Percentiles rank a stretch among this genome's conserved stretches.
phyloP scores from a whole-genome alignment of 257 asterid species.

The Solanum bulbocastanum region DNA sequence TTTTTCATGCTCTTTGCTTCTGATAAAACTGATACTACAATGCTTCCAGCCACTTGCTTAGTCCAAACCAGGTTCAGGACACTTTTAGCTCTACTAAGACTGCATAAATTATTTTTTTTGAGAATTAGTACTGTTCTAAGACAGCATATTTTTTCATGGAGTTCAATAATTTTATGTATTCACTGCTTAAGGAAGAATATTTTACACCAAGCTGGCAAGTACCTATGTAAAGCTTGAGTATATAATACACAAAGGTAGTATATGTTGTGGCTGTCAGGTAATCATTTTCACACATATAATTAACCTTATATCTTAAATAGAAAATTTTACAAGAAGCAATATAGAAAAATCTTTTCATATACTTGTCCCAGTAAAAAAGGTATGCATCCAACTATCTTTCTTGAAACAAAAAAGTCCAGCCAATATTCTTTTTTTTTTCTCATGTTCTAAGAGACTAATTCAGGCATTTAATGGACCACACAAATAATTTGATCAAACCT shows the following conservation, averaged over 20 bases:
- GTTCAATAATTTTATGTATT: not conserved
- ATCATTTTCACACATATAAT: not conserved
- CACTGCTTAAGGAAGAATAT: not conserved
- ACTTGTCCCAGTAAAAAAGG: not conserved
- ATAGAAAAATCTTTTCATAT: not conserved
- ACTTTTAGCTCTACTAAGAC: not conserved
- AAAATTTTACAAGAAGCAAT: not conserved
- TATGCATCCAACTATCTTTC: not conserved
- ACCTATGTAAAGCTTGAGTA: not conserved
- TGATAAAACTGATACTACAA: not conserved
- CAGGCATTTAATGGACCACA: not conserved
- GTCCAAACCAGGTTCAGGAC: not conserved
- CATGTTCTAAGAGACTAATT: not conserved
- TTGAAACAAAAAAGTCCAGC: not conserved
- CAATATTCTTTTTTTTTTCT: not conserved
- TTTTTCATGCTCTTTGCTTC: not conserved
- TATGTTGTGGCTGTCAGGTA: not conserved
- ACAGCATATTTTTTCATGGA: not conserved
- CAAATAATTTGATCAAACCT: not conserved
- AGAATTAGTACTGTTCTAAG: no score
- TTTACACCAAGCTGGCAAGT: not conserved
- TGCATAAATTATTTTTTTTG: no score
- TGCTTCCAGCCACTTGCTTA: not conserved
- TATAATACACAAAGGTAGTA: not conserved
- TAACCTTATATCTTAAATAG: not conserved